A percentile compares a stretch with the other conserved stretches of the same genome.
phyloP scores from a whole-genome alignment of 2,329 filamentous ascomycete genomes.

The Cadophora malorum region DNA sequence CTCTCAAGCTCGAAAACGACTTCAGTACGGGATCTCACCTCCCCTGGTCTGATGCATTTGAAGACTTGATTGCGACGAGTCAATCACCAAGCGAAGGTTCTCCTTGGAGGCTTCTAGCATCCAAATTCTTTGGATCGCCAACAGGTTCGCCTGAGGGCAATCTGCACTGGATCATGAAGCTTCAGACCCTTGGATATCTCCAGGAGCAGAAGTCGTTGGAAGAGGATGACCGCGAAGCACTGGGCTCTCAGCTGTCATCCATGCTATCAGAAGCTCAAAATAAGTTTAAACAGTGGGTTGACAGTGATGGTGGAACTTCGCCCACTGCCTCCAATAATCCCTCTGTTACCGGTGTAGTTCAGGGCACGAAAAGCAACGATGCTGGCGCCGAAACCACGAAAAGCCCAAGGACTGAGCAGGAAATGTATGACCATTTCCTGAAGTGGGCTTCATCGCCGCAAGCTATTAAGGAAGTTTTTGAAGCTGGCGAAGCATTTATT shows the following conservation, averaged over 20 bases:
- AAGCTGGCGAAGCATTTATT: constrained; percentile 18
- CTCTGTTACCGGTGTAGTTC: background rate
- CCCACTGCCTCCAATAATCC: background rate
- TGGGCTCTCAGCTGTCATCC: background rate
- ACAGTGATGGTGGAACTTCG: background rate
- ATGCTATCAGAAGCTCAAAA: background rate
- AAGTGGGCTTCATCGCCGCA: constrained; percentile 19
- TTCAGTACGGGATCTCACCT: constrained; percentile 25
- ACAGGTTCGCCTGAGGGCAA: background rate
- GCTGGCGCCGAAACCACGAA: background rate
- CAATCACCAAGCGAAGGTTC: constrained; percentile 12
- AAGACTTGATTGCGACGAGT: constrained; percentile 41
- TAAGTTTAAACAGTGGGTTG: background rate
- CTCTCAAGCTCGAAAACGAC: constrained; percentile 33
- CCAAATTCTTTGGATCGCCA: background rate
- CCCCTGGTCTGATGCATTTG: constrained; percentile 43
- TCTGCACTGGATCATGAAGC: constrained; percentile 30
- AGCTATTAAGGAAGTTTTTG: constrained; percentile 3
- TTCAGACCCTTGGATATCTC: constrained; percentile 27
- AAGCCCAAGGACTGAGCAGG: constrained; percentile 39
- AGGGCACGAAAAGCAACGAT: background rate
- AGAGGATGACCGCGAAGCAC: background rate
- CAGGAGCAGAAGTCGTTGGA: background rate
- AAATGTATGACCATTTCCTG: constrained; percentile 43
- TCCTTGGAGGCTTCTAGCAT: background rate